Evolutionary conservation across 208 protist species (phyloP), one percentile per base, ranked within the genome.

Genomic region (Herpetomonas muscarum): DNA sequence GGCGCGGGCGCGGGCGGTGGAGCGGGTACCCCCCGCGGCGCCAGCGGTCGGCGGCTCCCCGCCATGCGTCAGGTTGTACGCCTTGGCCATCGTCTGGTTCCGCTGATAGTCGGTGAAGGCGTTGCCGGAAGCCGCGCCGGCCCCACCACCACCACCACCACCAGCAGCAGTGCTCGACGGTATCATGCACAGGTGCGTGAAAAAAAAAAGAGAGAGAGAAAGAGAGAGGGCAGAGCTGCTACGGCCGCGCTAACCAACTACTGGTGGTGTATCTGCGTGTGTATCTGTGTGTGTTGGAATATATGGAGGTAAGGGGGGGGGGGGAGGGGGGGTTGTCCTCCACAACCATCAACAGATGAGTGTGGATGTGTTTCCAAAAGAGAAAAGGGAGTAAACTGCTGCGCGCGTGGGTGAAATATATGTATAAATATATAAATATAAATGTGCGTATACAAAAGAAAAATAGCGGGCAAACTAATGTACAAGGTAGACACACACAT

Each of bases 1-100:
- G 13, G 76, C 70, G 21, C 81, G 76, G 1, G 72, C 63, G 48
- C 70, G 70, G 44, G 57, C 64, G 25, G 64, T 78, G 19, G 17
- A 54, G 4, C 21, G 47, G 9, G 24, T 31, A 17, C 26, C 24
- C 12, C 42, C 21, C 42, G 21, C 42, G 34, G 9, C 34, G 34
- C 34, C 34, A 13, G 6, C 34, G 9, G 34, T 13, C 5, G 15
- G 10, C 15, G 15, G 15, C 41, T 46, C 41, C 5, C 15, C 19
- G 5, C 19, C 15, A 22, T 46, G 41, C 10, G 41, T 46, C 15
- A 46, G 41, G 41, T 46, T 46, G 41, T 46, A 46, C 41, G 41
- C 41, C 15, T 19, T 9, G 10, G 5, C 19, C 19, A 46, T 9
- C 15, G 15, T 46, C 19, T 46, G 41, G 10, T 9, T 46, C 15